phyloP scores from a whole-genome alignment of 192 early-diverging fungal genomes.

The Chytriomyces confervae region DNA sequence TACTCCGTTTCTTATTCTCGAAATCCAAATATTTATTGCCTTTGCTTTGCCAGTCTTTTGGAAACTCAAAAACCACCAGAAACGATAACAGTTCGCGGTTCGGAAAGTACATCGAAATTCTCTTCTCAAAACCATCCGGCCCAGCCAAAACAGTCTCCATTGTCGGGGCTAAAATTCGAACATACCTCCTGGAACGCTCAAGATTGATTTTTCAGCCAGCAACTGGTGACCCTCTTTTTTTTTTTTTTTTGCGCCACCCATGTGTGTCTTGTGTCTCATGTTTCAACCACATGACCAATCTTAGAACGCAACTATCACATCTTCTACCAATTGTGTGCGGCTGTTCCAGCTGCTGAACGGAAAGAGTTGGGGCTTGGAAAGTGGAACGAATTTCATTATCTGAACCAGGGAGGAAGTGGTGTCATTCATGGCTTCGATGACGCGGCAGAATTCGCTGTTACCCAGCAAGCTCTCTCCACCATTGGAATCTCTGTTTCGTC shows the following conservation, averaged over 20 bases:
- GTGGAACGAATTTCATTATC: constrained; percentile 82
- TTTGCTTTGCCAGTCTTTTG: constrained; percentile 70
- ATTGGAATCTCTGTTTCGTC: constrained; percentile 83
- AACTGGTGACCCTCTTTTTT: constrained; percentile 61
- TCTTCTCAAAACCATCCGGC: constrained; percentile 72
- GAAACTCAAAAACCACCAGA: constrained; percentile 98
- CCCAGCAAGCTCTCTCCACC: constrained; percentile 84
- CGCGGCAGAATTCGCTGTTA: constrained; percentile 89
- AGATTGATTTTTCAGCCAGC: constrained; percentile 94
- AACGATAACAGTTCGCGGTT: constrained; percentile 99
- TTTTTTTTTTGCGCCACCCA: constrained; percentile 71
- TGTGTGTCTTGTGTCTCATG: not conserved
- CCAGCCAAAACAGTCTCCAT: constrained; percentile 68
- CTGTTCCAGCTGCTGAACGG: constrained; percentile 82
- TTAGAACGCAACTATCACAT: constrained; percentile 98
- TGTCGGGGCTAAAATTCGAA: constrained; percentile 91
- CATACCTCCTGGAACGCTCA: constrained; percentile 95
- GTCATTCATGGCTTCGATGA: constrained; percentile 89
- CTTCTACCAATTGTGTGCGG: constrained; percentile 98
- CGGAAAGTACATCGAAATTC: constrained; percentile 98
- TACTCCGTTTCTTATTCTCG: not conserved
- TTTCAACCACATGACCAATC: constrained; percentile 16
- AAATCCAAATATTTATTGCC: constrained; percentile 18
- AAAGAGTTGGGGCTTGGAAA: constrained; percentile 81
- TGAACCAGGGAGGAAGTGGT: constrained; percentile 82